phyloP scores from a whole-genome alignment of 1,284 basidiomycete genomes.

The Moniliophthora roreri region DNA sequence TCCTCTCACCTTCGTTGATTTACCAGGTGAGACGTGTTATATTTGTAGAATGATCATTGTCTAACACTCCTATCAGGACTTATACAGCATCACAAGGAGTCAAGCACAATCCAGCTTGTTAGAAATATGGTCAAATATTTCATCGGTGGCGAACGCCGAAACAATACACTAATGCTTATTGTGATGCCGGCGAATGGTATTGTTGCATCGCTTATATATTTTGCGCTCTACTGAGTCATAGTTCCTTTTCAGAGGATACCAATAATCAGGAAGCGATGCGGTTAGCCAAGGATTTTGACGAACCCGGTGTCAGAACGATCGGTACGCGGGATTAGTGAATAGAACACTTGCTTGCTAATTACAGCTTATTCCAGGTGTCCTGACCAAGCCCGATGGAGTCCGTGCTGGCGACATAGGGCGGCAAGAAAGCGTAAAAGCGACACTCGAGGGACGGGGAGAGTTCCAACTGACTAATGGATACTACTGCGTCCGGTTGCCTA shows the following conservation, averaged over 20 bases:
- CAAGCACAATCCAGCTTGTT: constrained; percentile 42
- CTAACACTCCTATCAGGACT: constrained; percentile 37
- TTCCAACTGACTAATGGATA: constrained; percentile 41
- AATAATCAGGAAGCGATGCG: constrained; percentile 46
- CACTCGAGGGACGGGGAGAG: constrained; percentile 37
- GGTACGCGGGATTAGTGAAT: constrained; percentile 25
- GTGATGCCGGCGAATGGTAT: constrained; percentile 62
- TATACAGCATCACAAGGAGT: constrained; percentile 49
- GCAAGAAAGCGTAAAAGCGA: constrained; percentile 34
- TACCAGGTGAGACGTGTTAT: constrained; percentile 42
- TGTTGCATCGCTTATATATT: background rate
- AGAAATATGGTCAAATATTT: constrained; percentile 43
- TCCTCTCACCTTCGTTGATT: constrained; percentile 53
- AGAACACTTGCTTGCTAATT: background rate
- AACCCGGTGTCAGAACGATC: constrained; percentile 42
- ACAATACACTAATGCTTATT: constrained; percentile 56
- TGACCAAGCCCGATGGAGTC: constrained; percentile 51
- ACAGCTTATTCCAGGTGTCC: constrained; percentile 30
- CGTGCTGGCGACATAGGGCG: constrained; percentile 34
- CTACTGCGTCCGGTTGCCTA: constrained; percentile 48
- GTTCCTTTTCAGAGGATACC: constrained; percentile 41
- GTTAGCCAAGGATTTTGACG: constrained; percentile 40
- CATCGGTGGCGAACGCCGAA: constrained; percentile 31
- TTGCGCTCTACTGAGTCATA: background rate
- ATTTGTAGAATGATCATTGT: constrained; percentile 5